These are phyloP conservation scores for Dactylella cylindrospora DNA, from an alignment of 2,329 filamentous ascomycete genomes.

Conservation along the genomic window DNA sequence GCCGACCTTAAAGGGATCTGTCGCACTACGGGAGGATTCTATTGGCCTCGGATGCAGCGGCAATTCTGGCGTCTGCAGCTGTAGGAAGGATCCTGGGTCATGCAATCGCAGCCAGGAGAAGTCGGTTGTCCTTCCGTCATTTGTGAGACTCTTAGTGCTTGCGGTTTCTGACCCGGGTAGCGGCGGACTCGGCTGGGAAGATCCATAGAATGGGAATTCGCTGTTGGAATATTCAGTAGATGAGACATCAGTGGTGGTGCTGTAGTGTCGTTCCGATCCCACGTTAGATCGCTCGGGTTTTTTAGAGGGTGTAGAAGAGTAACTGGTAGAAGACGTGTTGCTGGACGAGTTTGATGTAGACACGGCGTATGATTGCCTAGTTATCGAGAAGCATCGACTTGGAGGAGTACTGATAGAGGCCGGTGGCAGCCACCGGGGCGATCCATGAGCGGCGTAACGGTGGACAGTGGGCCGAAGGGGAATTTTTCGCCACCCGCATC, in stretches of 20 bases:
- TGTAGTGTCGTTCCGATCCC: slow-evolving; percentile 32
- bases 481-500: slow-evolving; percentile 33
- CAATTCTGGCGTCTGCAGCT: slow-evolving; percentile 31
- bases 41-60: slow-evolving; percentile 26
- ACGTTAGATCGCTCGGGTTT: slow-evolving; percentile 16
- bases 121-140: slow-evolving; percentile 18
- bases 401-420: slow-evolving; percentile 4
- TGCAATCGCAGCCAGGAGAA: slow-evolving; percentile 39
- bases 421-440: slow-evolving; percentile 19
- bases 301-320: slow-evolving; percentile 6
- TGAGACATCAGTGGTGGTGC: slow-evolving; percentile 18
- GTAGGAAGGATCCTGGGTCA: slow-evolving; percentile 30
- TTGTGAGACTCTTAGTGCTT: not conserved
- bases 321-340: not conserved
- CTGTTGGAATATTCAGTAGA: slow-evolving; percentile 1
- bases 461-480: slow-evolving; percentile 39
- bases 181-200: not conserved
- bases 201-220: slow-evolving; percentile 28
- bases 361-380: slow-evolving; percentile 5
- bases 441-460: slow-evolving; percentile 19
- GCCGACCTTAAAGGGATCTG: slow-evolving; percentile 38
- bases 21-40: slow-evolving; percentile 10
- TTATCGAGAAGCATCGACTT: slow-evolving; percentile 24
- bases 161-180: not conserved
- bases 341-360: slow-evolving; percentile 5